Evolutionary conservation across 2,329 filamentous ascomycete genomes (phyloP).

Genomic region (Mariannaea elegans): DNA sequence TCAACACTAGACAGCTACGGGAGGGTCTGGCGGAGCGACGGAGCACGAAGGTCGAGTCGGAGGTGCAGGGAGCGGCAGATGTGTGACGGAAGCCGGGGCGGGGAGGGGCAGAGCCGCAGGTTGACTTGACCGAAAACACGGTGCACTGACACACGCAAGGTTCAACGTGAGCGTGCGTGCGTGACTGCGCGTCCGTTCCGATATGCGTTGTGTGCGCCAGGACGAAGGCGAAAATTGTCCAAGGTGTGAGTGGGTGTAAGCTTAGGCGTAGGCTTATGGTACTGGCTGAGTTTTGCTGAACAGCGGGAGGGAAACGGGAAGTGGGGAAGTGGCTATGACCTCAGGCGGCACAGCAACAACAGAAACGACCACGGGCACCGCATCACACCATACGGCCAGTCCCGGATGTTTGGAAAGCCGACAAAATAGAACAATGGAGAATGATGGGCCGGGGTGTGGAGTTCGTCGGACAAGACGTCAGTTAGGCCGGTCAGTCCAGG

Average conservation of each 20-base stretch:
- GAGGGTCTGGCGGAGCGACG: not conserved
- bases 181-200: conserved; percentile 20
- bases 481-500: not conserved
- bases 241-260: not conserved
- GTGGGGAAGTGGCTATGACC: conserved; percentile 31
- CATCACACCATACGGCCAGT: conserved; percentile 37
- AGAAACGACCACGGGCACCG: not conserved
- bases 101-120: conserved; percentile 23
- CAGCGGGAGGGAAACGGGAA: conserved; percentile 34
- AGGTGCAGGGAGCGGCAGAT: conserved; percentile 18
- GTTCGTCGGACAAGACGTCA: not conserved
- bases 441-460: conserved; percentile 5
- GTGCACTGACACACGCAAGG: conserved; percentile 14
- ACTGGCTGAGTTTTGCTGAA: not conserved
- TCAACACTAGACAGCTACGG: not conserved
- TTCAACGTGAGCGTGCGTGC: conserved; percentile 1
- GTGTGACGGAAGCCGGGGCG: conserved; percentile 3
- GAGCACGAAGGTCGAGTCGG: conserved; percentile 12
- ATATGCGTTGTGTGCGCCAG: conserved; percentile 27
- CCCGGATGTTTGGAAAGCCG: conserved; percentile 26
- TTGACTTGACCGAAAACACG: conserved; percentile 14
- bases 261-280: not conserved
- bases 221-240: conserved; percentile 23
- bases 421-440: conserved; percentile 4
- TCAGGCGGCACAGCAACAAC: not conserved